A percentile compares a stretch with the other conserved stretches of the same genome.
Conservation (phyloP, 2,329 filamentous ascomycete species). For the Drechmeria coniospora region DNA sequence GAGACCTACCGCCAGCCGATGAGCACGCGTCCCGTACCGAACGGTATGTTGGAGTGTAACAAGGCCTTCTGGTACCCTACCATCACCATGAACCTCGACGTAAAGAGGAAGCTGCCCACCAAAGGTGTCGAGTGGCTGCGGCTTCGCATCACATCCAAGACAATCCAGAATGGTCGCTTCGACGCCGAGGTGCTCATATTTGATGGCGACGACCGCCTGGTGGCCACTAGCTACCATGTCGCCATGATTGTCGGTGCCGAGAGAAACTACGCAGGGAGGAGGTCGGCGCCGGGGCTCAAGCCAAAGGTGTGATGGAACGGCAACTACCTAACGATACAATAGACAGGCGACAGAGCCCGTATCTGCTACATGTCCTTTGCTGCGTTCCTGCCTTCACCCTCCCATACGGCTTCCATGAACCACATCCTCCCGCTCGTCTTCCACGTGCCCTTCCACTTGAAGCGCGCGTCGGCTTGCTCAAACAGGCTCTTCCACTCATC, state of each 20-base stretch:
- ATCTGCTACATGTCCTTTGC: too few species aligned
- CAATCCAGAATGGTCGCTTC: constrained; percentile 54
- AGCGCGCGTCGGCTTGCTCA: constrained; percentile 18
- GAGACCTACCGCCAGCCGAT: constrained; percentile 29
- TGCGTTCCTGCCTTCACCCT: too few species aligned
- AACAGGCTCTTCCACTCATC: constrained; percentile 28
- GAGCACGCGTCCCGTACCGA: constrained; percentile 6
- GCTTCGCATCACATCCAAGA: constrained; percentile 47
- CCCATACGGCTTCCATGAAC: constrained; percentile 22
- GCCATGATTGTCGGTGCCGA: constrained; percentile 14
- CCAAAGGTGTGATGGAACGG: not conserved
- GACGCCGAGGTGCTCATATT: constrained; percentile 58
- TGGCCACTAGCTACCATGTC: constrained; percentile 16
- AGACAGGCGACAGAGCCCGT: too few species aligned
- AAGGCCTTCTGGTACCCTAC: constrained; percentile 59
- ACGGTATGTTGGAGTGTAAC: constrained; percentile 10
- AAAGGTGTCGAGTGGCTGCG: constrained; percentile 61
- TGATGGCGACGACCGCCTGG: constrained; percentile 25
- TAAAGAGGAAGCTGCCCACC: constrained; percentile 55
- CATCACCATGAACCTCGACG: constrained; percentile 56
- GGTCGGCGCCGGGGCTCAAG: not conserved
- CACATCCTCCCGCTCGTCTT: constrained; percentile 15
- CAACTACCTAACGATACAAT: too few species aligned
- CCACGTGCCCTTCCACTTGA: constrained; percentile 18
- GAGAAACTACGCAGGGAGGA: constrained; percentile 6